Evolutionary conservation across 345 rosid species (phyloP).

Genomic region (Rhizophora mangle): DNA sequence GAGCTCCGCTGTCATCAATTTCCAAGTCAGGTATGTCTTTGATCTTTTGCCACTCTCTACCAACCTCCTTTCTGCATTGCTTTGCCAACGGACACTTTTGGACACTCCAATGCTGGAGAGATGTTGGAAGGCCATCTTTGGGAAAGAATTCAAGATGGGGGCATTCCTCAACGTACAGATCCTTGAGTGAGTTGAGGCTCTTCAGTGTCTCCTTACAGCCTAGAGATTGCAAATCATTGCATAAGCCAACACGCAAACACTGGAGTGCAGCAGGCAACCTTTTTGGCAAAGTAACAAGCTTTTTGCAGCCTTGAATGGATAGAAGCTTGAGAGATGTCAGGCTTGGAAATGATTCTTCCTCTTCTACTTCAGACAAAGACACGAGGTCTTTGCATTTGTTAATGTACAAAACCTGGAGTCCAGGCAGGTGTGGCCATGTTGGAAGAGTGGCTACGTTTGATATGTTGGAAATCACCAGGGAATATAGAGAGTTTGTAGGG

Average conservation of each 20-base stretch:
- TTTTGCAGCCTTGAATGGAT: slow-evolving; percentile 23
- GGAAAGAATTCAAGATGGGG: slow-evolving; percentile 30
- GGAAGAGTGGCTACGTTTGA: slow-evolving; percentile 17
- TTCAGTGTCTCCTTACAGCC: slow-evolving; percentile 17
- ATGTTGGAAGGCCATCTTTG: slow-evolving; percentile 26
- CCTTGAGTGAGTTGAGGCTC: slow-evolving; percentile 24
- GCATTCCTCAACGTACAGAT: slow-evolving; percentile 30
- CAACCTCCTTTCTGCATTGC: not conserved
- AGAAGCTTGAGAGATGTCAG: slow-evolving; percentile 18
- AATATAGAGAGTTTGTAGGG: not conserved
- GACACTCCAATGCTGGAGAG: slow-evolving; percentile 24
- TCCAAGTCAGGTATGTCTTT: slow-evolving; percentile 5
- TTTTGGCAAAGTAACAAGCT: slow-evolving; percentile 21
- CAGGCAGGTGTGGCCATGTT: slow-evolving; percentile 24
- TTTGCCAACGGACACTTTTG: slow-evolving; percentile 4
- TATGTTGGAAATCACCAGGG: slow-evolving; percentile 25
- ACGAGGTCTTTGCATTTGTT: slow-evolving; percentile 17
- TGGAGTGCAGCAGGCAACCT: slow-evolving; percentile 13
- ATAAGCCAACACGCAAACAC: slow-evolving; percentile 22
- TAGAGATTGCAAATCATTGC: slow-evolving; percentile 14
- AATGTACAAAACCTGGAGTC: slow-evolving; percentile 27
- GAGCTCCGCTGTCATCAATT: not conserved
- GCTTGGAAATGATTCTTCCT: slow-evolving; percentile 22
- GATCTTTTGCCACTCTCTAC: slow-evolving; percentile 8
- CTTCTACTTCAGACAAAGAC: slow-evolving; percentile 10